Percentiles rank a stretch among this genome's conserved stretches.
These are phyloP conservation scores for Periconia sp. DNA, from an alignment of 2,329 filamentous ascomycete genomes.

Conservation along the genomic window DNA sequence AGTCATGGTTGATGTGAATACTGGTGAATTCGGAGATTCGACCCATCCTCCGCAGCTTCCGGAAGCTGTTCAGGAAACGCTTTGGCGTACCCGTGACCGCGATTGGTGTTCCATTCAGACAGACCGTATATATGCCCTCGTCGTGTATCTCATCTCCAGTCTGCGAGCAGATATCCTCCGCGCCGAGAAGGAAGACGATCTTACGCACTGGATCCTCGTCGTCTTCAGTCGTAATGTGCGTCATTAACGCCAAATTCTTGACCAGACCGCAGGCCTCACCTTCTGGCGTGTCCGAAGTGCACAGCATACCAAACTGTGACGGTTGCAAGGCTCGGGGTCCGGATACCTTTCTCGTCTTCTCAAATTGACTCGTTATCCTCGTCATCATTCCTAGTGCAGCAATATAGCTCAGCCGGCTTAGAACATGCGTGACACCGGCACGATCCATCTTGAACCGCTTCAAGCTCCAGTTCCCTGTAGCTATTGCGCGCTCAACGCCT, in stretches of 20 bases:
- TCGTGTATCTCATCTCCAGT: constrained; percentile 87
- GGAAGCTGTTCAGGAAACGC: constrained; percentile 82
- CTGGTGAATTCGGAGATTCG: constrained; percentile 96
- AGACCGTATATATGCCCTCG: constrained; percentile 84
- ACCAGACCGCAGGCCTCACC: constrained; percentile 97
- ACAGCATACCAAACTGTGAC: constrained; percentile 98
- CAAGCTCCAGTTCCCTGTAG: constrained; percentile 96
- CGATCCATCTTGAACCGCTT: constrained; percentile 99
- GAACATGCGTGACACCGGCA: constrained; percentile 93
- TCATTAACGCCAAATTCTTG: constrained; percentile 98
- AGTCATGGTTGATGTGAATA: constrained; percentile 93
- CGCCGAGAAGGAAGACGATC: constrained; percentile 84
- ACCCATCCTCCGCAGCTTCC: constrained; percentile 84
- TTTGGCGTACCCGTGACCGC: constrained; percentile 87
- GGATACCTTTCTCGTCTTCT: constrained; percentile 96
- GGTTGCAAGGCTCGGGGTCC: constrained; percentile 95
- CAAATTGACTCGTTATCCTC: constrained; percentile 95
- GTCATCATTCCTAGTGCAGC: constrained; percentile 99
- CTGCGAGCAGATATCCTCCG: constrained; percentile 79
- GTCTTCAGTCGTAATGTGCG: constrained; percentile 96
- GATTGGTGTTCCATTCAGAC: constrained; percentile 93
- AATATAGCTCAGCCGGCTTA: constrained; percentile 95
- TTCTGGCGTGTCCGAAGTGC: constrained; percentile 96
- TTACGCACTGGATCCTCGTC: constrained; percentile 89
- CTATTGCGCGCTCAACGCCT: constrained; percentile 94